phyloP scores from a whole-genome alignment of 2,329 filamentous ascomycete genomes.

The Colletotrichum eleusines region DNA sequence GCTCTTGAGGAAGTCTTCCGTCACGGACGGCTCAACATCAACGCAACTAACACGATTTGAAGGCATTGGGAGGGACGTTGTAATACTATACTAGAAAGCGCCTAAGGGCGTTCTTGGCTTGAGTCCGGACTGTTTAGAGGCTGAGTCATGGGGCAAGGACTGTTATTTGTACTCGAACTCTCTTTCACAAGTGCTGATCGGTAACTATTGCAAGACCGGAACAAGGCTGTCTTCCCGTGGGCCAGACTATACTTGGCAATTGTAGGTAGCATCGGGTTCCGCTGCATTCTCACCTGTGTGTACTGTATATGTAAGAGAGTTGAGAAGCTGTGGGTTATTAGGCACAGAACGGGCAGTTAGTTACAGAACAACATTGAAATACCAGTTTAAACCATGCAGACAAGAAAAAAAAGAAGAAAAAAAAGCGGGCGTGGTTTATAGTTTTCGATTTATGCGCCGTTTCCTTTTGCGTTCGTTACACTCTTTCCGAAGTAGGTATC shows the following conservation, averaged over 20 bases:
- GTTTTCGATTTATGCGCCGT: neutral
- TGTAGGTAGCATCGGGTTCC: neutral
- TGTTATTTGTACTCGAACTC: neutral
- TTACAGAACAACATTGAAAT: no score
- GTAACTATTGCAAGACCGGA: neutral
- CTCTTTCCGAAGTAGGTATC: no score
- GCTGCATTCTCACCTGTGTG: neutral
- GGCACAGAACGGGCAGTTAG: neutral
- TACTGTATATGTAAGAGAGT: slow-evolving; percentile 1
- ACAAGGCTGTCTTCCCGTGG: neutral
- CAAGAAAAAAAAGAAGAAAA: neutral
- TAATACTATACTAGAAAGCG: slow-evolving; percentile 24
- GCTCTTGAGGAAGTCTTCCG: slow-evolving; percentile 8
- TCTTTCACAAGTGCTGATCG: neutral
- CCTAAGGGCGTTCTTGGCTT: slow-evolving; percentile 1
- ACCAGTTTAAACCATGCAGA: neutral
- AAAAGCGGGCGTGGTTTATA: neutral
- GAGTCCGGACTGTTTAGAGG: neutral
- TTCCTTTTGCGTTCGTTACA: neutral
- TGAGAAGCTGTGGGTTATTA: neutral
- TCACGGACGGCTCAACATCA: neutral
- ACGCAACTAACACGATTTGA: neutral
- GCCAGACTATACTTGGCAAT: neutral
- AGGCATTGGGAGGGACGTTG: neutral
- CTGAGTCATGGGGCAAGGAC: neutral